Conservation (phyloP, 495 filamentous ascomycete genomes). For the Aspergillus conjunctus region DNA sequence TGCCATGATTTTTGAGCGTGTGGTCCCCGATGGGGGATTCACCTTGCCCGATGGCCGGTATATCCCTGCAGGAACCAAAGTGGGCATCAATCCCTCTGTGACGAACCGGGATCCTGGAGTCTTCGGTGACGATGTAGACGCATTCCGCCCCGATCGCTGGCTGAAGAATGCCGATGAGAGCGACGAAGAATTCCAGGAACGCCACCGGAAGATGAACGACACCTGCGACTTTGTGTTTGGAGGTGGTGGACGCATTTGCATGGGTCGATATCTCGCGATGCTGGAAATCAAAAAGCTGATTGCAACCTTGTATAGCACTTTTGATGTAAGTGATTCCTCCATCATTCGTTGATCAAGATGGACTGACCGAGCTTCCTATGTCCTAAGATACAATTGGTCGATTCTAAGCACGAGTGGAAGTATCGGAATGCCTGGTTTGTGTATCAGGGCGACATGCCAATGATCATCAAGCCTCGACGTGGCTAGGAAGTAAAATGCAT, state of each 20-base stretch:
- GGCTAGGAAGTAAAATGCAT: neutral
- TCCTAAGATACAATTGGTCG: slow-evolving; percentile 30
- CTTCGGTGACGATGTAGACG: slow-evolving; percentile 66
- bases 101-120: slow-evolving; percentile 52
- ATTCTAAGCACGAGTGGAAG: slow-evolving; percentile 33
- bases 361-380: neutral
- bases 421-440: slow-evolving; percentile 38
- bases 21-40: slow-evolving; percentile 54
- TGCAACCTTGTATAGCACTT: slow-evolving; percentile 68
- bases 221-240: slow-evolving; percentile 57
- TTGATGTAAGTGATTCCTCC: slow-evolving; percentile 52
- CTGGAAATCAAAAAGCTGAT: slow-evolving; percentile 81
- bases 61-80: slow-evolving; percentile 45
- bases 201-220: slow-evolving; percentile 38
- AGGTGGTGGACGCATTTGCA: slow-evolving; percentile 65
- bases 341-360: neutral
- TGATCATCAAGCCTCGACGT: slow-evolving; percentile 26
- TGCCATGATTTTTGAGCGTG: slow-evolving; percentile 53
- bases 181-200: slow-evolving; percentile 49
- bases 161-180: slow-evolving; percentile 48
- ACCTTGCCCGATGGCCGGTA: slow-evolving; percentile 51
- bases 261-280: slow-evolving; percentile 72
- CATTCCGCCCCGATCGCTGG: slow-evolving; percentile 68
- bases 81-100: slow-evolving; percentile 59
- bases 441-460: slow-evolving; percentile 37